Evolutionary conservation across 1,284 basidiomycete species (phyloP).

Genomic region (Garcileccinum viscosum): DNA sequence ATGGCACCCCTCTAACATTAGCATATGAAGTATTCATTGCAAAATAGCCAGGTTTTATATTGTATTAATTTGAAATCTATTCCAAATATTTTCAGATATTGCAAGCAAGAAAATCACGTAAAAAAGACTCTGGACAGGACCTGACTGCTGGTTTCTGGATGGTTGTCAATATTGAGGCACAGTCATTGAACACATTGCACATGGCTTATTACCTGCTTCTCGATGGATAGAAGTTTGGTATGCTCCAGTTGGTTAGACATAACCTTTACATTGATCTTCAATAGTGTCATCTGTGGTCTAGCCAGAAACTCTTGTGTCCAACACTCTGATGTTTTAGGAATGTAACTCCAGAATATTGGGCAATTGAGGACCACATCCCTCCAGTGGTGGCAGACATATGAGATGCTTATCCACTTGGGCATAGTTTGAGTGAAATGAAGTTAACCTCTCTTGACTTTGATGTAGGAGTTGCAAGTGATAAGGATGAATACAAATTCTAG

Average conservation of each 20-base stretch:
- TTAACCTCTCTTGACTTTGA: not conserved
- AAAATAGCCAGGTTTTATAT: not conserved
- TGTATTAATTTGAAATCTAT: not conserved
- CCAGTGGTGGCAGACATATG: not conserved
- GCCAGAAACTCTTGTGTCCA: not conserved
- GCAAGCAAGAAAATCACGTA: not conserved
- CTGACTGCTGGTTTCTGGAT: not conserved
- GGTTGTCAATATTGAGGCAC: not conserved
- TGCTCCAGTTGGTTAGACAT: too few relatives aligned
- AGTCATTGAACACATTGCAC: not conserved
- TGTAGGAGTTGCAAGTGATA: not conserved
- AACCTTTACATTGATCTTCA: not conserved
- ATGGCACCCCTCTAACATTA: not conserved
- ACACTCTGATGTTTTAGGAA: not conserved
- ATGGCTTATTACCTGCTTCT: not conserved
- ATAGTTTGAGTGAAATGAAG: not conserved
- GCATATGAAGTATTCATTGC: not conserved
- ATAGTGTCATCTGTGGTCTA: not conserved
- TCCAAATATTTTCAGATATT: not conserved
- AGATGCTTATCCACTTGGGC: not conserved
- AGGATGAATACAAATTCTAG: not conserved
- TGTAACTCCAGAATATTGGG: not conserved
- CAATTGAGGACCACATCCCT: not conserved
- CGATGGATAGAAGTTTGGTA: too few relatives aligned
- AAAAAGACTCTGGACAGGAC: not conserved